Conservation (phyloP, 768 basidiomycete genomes). For the Calocybe cyanea region DNA sequence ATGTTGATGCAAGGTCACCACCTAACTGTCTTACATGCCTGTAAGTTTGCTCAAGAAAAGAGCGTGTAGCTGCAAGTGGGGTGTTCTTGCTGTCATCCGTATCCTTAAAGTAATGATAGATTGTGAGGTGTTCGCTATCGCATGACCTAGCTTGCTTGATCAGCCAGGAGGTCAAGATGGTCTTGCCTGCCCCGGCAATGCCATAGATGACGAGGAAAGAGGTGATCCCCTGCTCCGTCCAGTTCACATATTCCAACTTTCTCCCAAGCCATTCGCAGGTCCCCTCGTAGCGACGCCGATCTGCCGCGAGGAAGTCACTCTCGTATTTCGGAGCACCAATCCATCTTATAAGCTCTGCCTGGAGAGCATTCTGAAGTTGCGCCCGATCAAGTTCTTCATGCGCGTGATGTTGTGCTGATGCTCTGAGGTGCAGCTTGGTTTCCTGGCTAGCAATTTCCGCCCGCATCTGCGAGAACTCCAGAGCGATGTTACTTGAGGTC, state of each 20-base stretch:
- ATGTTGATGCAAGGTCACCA: not conserved
- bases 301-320: constrained; percentile 1
- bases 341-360: too few relatives aligned
- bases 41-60: not conserved
- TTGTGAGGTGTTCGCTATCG: not conserved
- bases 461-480: not conserved
- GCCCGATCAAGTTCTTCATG: too few relatives aligned
- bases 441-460: not conserved
- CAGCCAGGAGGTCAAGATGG: constrained; percentile 11
- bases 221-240: not conserved
- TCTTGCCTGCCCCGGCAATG: constrained; percentile 11
- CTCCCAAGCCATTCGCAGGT: too few relatives aligned
- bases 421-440: not conserved
- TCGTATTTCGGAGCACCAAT: constrained; percentile 6
- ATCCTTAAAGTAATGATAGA: constrained; percentile 12
- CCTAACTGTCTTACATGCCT: not conserved
- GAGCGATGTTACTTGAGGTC: not conserved
- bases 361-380: not conserved
- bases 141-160: not conserved
- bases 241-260: not conserved
- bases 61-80: too few relatives aligned
- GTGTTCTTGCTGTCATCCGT: too few relatives aligned
- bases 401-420: too few relatives aligned
- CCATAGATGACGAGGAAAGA: constrained; percentile 6
- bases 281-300: not conserved